phyloP scores from a whole-genome alignment of 805 yeast genomes.

The Ogataea parapolymorpha region DNA sequence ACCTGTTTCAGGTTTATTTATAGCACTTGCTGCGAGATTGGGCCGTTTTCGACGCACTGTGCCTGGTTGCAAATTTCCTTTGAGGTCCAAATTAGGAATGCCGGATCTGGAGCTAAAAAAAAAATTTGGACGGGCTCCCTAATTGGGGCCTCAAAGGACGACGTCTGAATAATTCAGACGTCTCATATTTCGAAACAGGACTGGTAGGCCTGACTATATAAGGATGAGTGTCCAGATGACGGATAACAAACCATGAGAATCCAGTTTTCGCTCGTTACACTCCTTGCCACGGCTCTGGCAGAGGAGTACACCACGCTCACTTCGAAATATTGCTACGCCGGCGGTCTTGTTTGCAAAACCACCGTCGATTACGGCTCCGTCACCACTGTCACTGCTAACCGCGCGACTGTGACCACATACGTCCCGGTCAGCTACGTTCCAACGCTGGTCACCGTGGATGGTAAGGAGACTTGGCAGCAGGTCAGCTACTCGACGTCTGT shows the following conservation, averaged over 20 bases:
- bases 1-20: constrained; percentile 2
- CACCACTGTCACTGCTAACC: constrained; percentile 12
- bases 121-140: constrained; percentile 2
- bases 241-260: constrained; percentile 4
- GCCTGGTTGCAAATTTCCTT: constrained; percentile 8
- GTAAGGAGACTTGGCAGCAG: constrained; percentile 20
- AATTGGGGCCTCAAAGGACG: constrained; percentile 6
- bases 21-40: not conserved
- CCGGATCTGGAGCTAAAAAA: constrained; percentile 2
- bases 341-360: constrained; percentile 18
- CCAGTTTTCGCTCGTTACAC: constrained; percentile 1
- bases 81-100: constrained; percentile 14
- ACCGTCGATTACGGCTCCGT: constrained; percentile 18
- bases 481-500: constrained; percentile 17
- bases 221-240: not conserved
- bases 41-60: not conserved
- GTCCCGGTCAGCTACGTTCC: constrained; percentile 16
- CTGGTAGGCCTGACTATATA: constrained; percentile 1
- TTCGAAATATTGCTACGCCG: constrained; percentile 16
- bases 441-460: constrained; percentile 18
- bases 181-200: constrained; percentile 9
- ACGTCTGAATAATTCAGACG: constrained; percentile 1
- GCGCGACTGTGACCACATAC: constrained; percentile 11
- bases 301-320: constrained; percentile 19
- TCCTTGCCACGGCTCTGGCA: constrained; percentile 9